Evolutionary conservation across 805 yeast genomes (phyloP).

Genomic region (Millerozyma acaciae): DNA sequence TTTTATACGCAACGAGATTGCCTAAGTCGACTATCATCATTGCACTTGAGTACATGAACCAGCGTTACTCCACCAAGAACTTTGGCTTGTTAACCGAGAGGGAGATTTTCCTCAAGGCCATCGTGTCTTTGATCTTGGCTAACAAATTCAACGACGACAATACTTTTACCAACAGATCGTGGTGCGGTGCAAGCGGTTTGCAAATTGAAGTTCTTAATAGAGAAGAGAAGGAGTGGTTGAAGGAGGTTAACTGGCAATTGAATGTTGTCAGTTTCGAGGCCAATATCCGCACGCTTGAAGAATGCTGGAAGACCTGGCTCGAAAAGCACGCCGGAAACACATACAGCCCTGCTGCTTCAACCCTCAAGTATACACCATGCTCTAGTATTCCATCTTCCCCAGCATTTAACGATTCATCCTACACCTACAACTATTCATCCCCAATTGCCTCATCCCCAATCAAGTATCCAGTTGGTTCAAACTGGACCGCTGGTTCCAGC

Average conservation of each 20-base stretch:
- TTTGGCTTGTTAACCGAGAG: constrained; percentile 22
- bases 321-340: constrained; percentile 22
- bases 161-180: constrained; percentile 89
- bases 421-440: constrained; percentile 19
- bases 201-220: constrained; percentile 54
- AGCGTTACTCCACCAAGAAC: constrained; percentile 39
- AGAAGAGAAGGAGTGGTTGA: constrained; percentile 70
- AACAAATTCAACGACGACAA: constrained; percentile 96
- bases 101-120: constrained; percentile 52
- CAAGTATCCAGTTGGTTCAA: constrained; percentile 19
- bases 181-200: constrained; percentile 95
- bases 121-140: constrained; percentile 73
- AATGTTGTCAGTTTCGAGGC: constrained; percentile 36
- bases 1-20: constrained; percentile 81
- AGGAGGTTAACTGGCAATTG: constrained; percentile 56
- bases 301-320: constrained; percentile 44
- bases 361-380: constrained; percentile 1
- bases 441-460: constrained; percentile 25
- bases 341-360: neutral
- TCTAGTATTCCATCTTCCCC: constrained; percentile 20
- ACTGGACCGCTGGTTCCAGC: constrained; percentile 19
- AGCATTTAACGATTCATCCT: constrained; percentile 5
- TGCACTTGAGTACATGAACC: constrained; percentile 74
- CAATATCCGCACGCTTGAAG: constrained; percentile 39
- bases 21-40: constrained; percentile 79